Evolutionary conservation across 495 filamentous ascomycete genomes (phyloP), one percentile per base, ranked within the genome.

Genomic region (Aspergillus nidulans): DNA sequence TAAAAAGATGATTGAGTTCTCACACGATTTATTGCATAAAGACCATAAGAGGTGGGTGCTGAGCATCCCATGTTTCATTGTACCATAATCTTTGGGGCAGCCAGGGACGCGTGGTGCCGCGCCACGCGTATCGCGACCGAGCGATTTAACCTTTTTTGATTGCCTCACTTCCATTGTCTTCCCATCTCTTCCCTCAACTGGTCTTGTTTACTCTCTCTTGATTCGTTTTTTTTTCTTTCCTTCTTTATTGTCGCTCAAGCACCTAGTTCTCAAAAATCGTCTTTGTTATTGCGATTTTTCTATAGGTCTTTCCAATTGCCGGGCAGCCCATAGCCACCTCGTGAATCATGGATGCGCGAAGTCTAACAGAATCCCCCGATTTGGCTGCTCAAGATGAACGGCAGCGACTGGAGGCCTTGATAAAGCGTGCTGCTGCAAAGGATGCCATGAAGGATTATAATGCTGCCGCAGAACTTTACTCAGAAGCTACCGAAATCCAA

Each of bases 401-500:
- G 40, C 52, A 55, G n/a, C 66, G 69, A 6, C 60, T 81, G 30
- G 59, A 69, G 19, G 62, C 72, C 32, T 73, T 89, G 34, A 80
- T 77, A 47, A 74, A 78, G 40, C 72, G 79, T 54, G 87, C 86
- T 21, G 77, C 80, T 24, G 79, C 83, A 15, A 83, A 87, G 59
- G 96, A 94, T 69, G 84, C 85, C 12, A 83, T 87, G 58, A 96
- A 92, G 75, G 85, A 96, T 62, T 92, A 91, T 65, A 82, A 84
- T 55, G 80, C 84, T 39, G 89, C 94, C 23, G 82, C 90, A 19
- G 94, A 97, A 65, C 72, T 88, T 40, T 99, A 91, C 70, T 89
- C 90, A 7, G 83, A 88, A 54, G 94, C 94, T 16, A 87, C 89
- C 38, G 91, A 94, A 66, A 76, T 97, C 55, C 94, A 99, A 66